Percentiles rank a stretch among this genome's conserved stretches.
Evolutionary conservation across 2,329 filamentous ascomycete genomes (phyloP).

Genomic region (Gyromitra esculenta): DNA sequence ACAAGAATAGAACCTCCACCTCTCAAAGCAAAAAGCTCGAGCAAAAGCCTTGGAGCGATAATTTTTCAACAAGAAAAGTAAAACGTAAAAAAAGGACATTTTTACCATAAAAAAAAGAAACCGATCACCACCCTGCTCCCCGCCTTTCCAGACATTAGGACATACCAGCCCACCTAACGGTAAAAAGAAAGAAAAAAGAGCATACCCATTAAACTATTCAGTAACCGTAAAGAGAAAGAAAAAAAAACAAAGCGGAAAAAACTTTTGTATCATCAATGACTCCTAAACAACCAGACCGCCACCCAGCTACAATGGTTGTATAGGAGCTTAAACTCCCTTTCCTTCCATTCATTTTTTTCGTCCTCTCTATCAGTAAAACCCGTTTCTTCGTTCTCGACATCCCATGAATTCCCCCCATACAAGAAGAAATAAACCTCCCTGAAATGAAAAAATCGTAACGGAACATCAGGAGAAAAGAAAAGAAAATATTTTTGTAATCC

Average conservation of each 20-base stretch:
- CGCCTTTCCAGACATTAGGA: slow-evolving; percentile 36
- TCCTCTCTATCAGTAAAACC: slow-evolving; percentile 44
- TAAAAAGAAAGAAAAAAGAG: slow-evolving; percentile 44
- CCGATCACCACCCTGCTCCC: slow-evolving; percentile 1
- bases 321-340: slow-evolving; percentile 30
- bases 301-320: slow-evolving; percentile 33
- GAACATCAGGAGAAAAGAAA: slow-evolving; percentile 25
- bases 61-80: slow-evolving; percentile 30
- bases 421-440: slow-evolving; percentile 36
- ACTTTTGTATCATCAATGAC: slow-evolving; percentile 48
- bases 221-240: slow-evolving; percentile 54
- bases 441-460: slow-evolving; percentile 45
- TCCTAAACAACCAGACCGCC: slow-evolving; percentile 46
- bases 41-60: slow-evolving; percentile 22
- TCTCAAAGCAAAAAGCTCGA: slow-evolving; percentile 1
- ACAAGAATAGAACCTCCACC: slow-evolving; percentile 36
- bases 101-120: slow-evolving; percentile 20
- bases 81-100: slow-evolving; percentile 27
- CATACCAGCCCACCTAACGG: slow-evolving; percentile 30
- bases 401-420: slow-evolving; percentile 38
- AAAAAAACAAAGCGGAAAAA: slow-evolving; percentile 35
- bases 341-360: slow-evolving; percentile 29
- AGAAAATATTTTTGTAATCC: slow-evolving; percentile 50
- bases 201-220: slow-evolving; percentile 45
- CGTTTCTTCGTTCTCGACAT: slow-evolving; percentile 29